Base-by-base conservation (phyloP, 139 green algal genomes). In the Tetradesmus lagerheimii region DNA sequence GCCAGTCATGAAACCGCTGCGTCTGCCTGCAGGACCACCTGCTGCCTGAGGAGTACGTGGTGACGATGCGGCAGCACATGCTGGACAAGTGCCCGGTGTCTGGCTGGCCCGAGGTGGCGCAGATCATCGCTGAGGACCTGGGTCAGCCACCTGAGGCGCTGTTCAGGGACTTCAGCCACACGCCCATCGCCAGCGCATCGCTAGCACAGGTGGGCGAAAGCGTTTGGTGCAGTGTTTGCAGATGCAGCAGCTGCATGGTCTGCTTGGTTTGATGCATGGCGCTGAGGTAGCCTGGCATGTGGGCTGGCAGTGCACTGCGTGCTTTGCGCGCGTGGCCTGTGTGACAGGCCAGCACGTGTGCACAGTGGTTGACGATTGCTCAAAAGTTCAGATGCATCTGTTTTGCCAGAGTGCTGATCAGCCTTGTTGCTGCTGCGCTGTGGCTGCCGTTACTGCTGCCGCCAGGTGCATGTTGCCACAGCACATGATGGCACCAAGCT, bases 11-110 rank as follows among this genome's bases (percentile, higher is more conserved):
- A 1, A 11, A 62, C 57, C 31, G 57, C 57, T 23, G 57, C 20
- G 5, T n/a, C 57, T 78, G 67, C 31, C 29, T 34, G 23, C 95
- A 98, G 97, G 96, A 99, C 90, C 96, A 99, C 90, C 86, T 99
- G 66, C 89, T 99, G 43, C 97, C 97, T 27, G 85, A 93, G 4
- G 93, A 97, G 94, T 99, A 99, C 87, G 97, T 99, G 43, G 27
- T 78, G 12, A 98, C 94, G 0, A 98, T 99, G 96, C 90, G 94
- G 9, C 87, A 92, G 18, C 71, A 96, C 88, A 94, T 99, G 94
- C 92, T 99, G 81, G 94, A 99, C 91, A 93, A 93, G 39, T 99
- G 97, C 93, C 97, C 97, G 0, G 83, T 96, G 1, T 95, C 90
- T 11, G 57, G 80, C 20, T 97, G 89, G 23, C 83, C 93, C 18